These are phyloP conservation scores for Penicillium macrosclerotiorum DNA, from an alignment of 495 filamentous ascomycete species.

Conservation along the genomic window DNA sequence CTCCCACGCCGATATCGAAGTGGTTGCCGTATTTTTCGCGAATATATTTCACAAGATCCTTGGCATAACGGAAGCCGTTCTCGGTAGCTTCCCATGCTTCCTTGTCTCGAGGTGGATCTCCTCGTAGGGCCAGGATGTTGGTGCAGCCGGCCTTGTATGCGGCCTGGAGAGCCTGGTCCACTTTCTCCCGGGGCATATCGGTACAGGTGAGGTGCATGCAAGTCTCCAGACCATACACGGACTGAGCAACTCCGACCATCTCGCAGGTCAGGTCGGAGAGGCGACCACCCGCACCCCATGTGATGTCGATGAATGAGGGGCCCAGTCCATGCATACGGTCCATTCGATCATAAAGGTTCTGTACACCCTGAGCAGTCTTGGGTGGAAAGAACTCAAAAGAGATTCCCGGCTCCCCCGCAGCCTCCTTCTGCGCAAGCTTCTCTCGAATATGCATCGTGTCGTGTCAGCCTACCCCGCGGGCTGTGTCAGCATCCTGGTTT, in stretches of 20 bases:
- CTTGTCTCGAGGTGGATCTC: conserved; percentile 92
- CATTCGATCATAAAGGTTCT: conserved; percentile 99
- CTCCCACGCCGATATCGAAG: conserved; percentile 97
- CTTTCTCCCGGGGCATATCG: conserved; percentile 89
- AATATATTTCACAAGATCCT: conserved; percentile 92
- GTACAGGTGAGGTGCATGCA: conserved; percentile 99
- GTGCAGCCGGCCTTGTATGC: conserved; percentile 96
- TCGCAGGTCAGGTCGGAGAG: conserved; percentile 91
- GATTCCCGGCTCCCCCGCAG: conserved; percentile 75
- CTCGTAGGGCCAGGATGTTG: conserved; percentile 93
- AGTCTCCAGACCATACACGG: conserved; percentile 94
- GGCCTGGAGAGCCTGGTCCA: conserved; percentile 81
- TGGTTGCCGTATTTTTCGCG: conserved; percentile 85
- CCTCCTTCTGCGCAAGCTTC: conserved; percentile 81
- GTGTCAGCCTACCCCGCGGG: conserved; percentile 12
- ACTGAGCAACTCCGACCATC: conserved; percentile 96
- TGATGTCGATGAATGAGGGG: conserved; percentile 95
- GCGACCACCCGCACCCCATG: conserved; percentile 95
- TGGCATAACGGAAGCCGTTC: conserved; percentile 86
- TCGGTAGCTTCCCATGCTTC: conserved; percentile 89
- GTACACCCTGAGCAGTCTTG: conserved; percentile 97
- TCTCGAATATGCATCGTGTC: conserved; percentile 80
- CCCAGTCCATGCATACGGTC: conserved; percentile 96
- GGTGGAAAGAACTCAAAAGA: conserved; percentile 99
- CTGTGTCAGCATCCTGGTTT: conserved; percentile 9